These are phyloP conservation scores for Ascochyta lentis DNA, from an alignment of 2,329 filamentous ascomycete species.

Conservation along the genomic window DNA sequence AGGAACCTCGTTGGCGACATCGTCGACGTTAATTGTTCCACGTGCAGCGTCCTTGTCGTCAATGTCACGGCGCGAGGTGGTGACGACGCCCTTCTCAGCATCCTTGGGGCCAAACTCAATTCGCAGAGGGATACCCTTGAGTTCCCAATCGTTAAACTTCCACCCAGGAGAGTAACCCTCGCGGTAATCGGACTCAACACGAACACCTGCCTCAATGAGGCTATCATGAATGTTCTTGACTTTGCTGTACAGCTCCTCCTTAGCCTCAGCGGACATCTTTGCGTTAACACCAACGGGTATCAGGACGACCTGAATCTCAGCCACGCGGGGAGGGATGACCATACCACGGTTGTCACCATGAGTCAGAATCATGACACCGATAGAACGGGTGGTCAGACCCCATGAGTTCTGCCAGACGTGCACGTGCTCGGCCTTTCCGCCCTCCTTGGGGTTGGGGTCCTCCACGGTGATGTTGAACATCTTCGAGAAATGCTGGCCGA, in stretches of 20 bases:
- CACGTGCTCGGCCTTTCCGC: constrained; percentile 70
- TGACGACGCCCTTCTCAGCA: constrained; percentile 82
- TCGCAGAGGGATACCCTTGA: constrained; percentile 92
- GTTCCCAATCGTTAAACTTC: constrained; percentile 99
- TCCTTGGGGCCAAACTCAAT: constrained; percentile 97
- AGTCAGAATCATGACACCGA: constrained; percentile 99
- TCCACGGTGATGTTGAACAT: constrained; percentile 99
- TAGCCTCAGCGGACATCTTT: constrained; percentile 70
- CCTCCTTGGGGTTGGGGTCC: constrained; percentile 74
- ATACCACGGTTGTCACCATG: constrained; percentile 96
- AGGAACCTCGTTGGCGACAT: constrained; percentile 76
- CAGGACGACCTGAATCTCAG: constrained; percentile 83
- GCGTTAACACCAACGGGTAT: constrained; percentile 93
- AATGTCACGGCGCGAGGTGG: constrained; percentile 85
- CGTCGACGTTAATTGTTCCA: constrained; percentile 73
- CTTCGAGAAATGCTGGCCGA: constrained; percentile 98
- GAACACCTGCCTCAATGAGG: constrained; percentile 76
- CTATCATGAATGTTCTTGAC: constrained; percentile 73
- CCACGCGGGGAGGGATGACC: constrained; percentile 88
- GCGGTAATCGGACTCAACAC: constrained; percentile 80
- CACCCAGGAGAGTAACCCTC: constrained; percentile 91
- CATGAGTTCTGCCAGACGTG: constrained; percentile 99
- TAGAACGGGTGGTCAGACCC: constrained; percentile 95
- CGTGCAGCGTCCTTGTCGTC: constrained; percentile 68
- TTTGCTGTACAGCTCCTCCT: constrained; percentile 75